Evolutionary conservation across 768 basidiomycete genomes (phyloP), one percentile per base, ranked within the genome.

Genomic region (Leucogyrophana mollusca): DNA sequence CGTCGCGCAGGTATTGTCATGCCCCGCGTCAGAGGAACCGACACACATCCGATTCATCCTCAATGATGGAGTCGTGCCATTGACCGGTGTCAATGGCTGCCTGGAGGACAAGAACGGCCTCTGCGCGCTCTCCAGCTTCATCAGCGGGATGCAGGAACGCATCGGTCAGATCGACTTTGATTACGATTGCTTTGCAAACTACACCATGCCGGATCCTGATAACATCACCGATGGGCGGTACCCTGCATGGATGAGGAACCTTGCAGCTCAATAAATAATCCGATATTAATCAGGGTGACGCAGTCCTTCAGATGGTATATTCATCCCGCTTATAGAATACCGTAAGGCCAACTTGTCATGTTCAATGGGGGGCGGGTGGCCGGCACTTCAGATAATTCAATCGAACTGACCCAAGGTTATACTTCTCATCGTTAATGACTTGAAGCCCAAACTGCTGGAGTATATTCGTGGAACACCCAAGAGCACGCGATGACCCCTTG

Each of bases 21-120:
- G 74, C 54, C 60, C 65, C 24, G 61, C 56, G 35, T 47, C 51
- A 6, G 40, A 52, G 36, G 46, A 56, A 3, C 53, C 60, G 4
- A 60, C 65, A 9, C 57, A 69, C 43, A 70, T 77, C 47, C 62
- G 76, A 14, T 68, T 72, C 59, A 64, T 77, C 37, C 61, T 77
- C 20, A 80, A 80, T 55, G 78, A 80, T 53, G 77, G 64, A 2
- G 66, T 72, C 3, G 60, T 77, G 1, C 77, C 77, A 9, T 60
- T 78, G 11, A 73, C 71, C 2, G 67, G 71, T 13, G 59, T 78
- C 38, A 49, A 61, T 1, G 73, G 72, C 8, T 79, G 78, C 60
- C 27, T 39, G 9, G 53, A 59, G 11, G 61, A 74, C 54, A 59
- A 64, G 30, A 64, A 76, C 16, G 76, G 77, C 1, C 51, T 73